phyloP scores from a whole-genome alignment of 768 basidiomycete species.

The Tylopilus sp. region DNA sequence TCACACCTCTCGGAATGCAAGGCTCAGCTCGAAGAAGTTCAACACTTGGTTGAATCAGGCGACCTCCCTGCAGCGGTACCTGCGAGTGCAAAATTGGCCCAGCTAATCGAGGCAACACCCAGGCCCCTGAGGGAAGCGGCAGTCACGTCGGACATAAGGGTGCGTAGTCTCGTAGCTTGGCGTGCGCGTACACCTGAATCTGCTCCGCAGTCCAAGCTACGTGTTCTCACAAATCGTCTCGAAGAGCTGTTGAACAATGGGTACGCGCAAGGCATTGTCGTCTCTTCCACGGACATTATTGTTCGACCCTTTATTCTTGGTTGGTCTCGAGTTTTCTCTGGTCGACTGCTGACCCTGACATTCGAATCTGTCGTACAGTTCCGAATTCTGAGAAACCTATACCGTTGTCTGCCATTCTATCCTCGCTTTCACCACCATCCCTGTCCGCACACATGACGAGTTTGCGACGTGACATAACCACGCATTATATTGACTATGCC shows the following conservation, averaged over 20 bases:
- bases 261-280: slow-evolving; percentile 53
- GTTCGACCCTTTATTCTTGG: slow-evolving; percentile 52
- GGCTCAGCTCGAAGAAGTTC: slow-evolving; percentile 42
- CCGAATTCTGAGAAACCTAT: slow-evolving; percentile 51
- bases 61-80: slow-evolving; percentile 61
- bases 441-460: slow-evolving; percentile 54
- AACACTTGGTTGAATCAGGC: slow-evolving; percentile 49
- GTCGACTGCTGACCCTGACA: background rate
- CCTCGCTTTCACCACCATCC: slow-evolving; percentile 54
- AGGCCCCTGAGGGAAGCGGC: slow-evolving; percentile 46
- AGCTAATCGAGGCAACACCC: slow-evolving; percentile 46
- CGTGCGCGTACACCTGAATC: background rate
- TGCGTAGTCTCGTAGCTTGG: slow-evolving; percentile 30
- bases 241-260: slow-evolving; percentile 74
- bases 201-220: slow-evolving; percentile 48
- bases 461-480: slow-evolving; percentile 61
- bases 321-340: slow-evolving; percentile 32
- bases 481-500: slow-evolving; percentile 56
- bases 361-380: slow-evolving; percentile 38
- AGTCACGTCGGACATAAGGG: slow-evolving; percentile 58
- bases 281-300: slow-evolving; percentile 47
- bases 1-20: slow-evolving; percentile 54
- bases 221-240: slow-evolving; percentile 51
- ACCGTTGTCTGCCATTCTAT: slow-evolving; percentile 51
- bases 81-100: slow-evolving; percentile 41